Evolutionary conservation across 2,329 filamentous ascomycete genomes (phyloP).

Genomic region (Mycosphaerella sp.): DNA sequence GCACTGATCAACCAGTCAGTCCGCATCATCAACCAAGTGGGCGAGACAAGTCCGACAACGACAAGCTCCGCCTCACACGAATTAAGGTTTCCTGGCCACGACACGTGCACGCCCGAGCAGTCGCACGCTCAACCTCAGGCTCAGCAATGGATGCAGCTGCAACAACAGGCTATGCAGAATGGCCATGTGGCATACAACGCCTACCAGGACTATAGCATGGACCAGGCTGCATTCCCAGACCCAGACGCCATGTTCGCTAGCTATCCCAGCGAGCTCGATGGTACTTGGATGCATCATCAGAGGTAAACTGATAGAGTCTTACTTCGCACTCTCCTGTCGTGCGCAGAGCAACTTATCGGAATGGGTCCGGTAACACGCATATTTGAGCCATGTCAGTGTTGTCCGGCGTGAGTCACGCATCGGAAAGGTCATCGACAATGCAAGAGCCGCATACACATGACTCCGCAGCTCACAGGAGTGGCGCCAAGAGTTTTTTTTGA

Average conservation of each 20-base stretch:
- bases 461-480: background rate
- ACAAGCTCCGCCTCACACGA: slow-evolving; percentile 16
- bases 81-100: slow-evolving; percentile 7
- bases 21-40: slow-evolving; percentile 10
- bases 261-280: slow-evolving; percentile 6
- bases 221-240: slow-evolving; percentile 7
- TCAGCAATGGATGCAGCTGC: slow-evolving; percentile 15
- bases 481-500: background rate
- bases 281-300: slow-evolving; percentile 11
- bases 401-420: background rate
- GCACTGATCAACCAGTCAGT: slow-evolving; percentile 19
- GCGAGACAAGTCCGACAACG: slow-evolving; percentile 10
- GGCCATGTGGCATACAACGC: slow-evolving; percentile 9
- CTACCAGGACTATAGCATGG: slow-evolving; percentile 15
- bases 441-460: background rate
- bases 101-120: slow-evolving; percentile 12
- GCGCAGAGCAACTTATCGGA: background rate
- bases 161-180: slow-evolving; percentile 7
- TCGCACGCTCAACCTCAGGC: background rate
- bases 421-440: background rate
- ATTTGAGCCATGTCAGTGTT: background rate
- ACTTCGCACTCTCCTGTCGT: background rate
- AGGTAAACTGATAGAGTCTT: background rate
- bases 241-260: slow-evolving; percentile 12
- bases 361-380: too few species aligned